A percentile compares a stretch with the other conserved stretches of the same genome.
These are phyloP conservation scores for Babesia ovata DNA, from an alignment of 169 alveolate genomes.

Conservation along the genomic window DNA sequence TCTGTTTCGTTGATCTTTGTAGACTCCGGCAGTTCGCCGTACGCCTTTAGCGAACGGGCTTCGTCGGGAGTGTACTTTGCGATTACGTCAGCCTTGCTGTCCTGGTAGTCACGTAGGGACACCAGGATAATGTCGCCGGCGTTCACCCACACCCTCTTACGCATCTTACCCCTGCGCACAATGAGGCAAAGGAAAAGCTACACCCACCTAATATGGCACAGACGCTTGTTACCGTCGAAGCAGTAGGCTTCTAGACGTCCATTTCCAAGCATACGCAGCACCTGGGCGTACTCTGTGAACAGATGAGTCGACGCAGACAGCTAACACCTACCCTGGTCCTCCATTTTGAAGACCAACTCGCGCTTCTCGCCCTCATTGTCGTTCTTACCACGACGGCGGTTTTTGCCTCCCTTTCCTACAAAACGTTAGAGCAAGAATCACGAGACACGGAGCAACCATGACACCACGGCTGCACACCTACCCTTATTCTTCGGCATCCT, in stretches of 20 bases:
- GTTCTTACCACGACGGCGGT: slow-evolving; percentile 96
- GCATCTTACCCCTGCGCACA: slow-evolving; percentile 90
- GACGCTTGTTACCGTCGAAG: slow-evolving; percentile 95
- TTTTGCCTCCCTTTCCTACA: slow-evolving; percentile 97
- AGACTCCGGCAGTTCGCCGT: slow-evolving; percentile 97
- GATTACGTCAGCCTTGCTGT: slow-evolving; percentile 97
- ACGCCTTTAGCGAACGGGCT: slow-evolving; percentile 92
- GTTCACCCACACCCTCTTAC: slow-evolving; percentile 98
- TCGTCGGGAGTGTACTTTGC: slow-evolving; percentile 97
- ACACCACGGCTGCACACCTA: not conserved
- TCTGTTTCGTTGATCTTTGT: slow-evolving; percentile 92
- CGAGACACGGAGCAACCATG: not conserved
- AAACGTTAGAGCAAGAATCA: slow-evolving; percentile 12
- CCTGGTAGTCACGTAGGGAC: slow-evolving; percentile 97
- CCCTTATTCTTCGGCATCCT: slow-evolving; percentile 88
- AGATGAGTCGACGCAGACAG: slow-evolving; percentile 3
- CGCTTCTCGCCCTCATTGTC: slow-evolving; percentile 92
- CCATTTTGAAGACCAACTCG: slow-evolving; percentile 94
- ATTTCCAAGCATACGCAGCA: slow-evolving; percentile 96
- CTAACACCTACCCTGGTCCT: slow-evolving; percentile 88
- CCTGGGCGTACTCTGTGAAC: slow-evolving; percentile 92
- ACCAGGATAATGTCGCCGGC: slow-evolving; percentile 95
- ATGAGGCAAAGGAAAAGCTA: not conserved
- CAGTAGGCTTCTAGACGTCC: slow-evolving; percentile 98
- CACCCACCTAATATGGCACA: slow-evolving; percentile 92